Evolutionary conservation across 805 yeast species (phyloP), one percentile per base, ranked within the genome.

Genomic region (Kregervanrija fluxuum): DNA sequence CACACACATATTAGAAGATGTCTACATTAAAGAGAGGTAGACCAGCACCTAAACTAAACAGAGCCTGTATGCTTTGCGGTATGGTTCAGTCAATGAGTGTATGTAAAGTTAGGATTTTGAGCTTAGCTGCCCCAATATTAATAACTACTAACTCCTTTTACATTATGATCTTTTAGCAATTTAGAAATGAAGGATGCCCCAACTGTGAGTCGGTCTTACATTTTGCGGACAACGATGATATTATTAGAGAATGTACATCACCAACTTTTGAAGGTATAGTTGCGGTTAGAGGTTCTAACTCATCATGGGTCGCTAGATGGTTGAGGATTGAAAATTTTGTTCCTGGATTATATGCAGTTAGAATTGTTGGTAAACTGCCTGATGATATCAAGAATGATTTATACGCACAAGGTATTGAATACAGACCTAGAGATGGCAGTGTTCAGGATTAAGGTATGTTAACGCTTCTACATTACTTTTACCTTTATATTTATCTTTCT

Each of bases 41-140:
- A 55, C 53, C 60, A 13, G 47, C 82, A 11, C 67, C 76, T 33
- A 76, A 81, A 67, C 73, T 83, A 9, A 95, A 89, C 51, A 79
- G 99, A 71, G 98, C 98, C 8, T 91, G 99, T 59, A 86, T 91
- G 96, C 76, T 93, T 47, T 91, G 99, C 66, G 98, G 97, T 4
- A 75, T 91, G 44, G 86, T 91, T 44, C 95, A 87, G 58, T 79
- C 95, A 5, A 76, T 84, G 54, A 75, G 71, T 46, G 85, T 79
- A 54, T 38, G 79, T 65, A 30, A 49, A 10, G 8, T 8, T 22
- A 22, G 2, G 8, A 2, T 22, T 22, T 22, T 22, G 2, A 4
- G 4, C 6, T 6, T 22, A 22, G 8, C 4, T 22, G 6, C 8
- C 28, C 28, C 28, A 22, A 6, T 22, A 22, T 5, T 5, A 17